Evolutionary conservation across 2,329 filamentous ascomycete species (phyloP).

Genomic region (Diplocarpon mali): DNA sequence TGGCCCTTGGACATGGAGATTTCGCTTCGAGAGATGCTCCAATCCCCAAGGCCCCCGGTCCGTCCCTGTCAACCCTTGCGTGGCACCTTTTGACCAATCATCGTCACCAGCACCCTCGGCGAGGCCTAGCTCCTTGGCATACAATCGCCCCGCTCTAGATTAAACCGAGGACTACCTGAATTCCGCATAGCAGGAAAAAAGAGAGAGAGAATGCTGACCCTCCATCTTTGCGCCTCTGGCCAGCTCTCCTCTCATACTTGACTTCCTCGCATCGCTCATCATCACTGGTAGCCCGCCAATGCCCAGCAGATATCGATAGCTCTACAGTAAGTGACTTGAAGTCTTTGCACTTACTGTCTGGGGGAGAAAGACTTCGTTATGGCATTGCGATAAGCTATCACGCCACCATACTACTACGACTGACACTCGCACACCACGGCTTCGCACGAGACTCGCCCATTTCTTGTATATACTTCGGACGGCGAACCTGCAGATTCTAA

Average conservation of each 20-base stretch:
- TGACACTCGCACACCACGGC: slow-evolving; percentile 12
- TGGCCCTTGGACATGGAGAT: neutral
- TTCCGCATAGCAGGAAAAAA: neutral
- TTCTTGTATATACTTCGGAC: slow-evolving; percentile 24
- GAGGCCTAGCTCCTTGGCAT: neutral
- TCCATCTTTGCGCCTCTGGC: neutral
- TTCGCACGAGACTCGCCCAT: slow-evolving; percentile 12
- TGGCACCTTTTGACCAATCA: neutral
- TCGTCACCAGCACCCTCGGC: neutral
- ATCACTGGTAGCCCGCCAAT: slow-evolving; percentile 10
- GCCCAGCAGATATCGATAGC: slow-evolving; percentile 12
- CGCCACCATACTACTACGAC: slow-evolving; percentile 6
- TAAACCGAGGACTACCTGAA: neutral
- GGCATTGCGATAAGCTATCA: neutral
- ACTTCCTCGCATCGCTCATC: neutral
- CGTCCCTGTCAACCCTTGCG: neutral
- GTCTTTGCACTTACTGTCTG: slow-evolving; percentile 27
- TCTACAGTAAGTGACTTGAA: slow-evolving; percentile 27
- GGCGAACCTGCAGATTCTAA: slow-evolving; percentile 10
- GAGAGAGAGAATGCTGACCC: neutral
- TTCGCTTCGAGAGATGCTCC: neutral
- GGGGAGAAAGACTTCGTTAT: slow-evolving; percentile 25
- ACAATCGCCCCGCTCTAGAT: neutral
- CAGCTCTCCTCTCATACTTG: neutral
- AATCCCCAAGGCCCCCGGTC: neutral